Evolutionary conservation across 352 stramenopile species (phyloP).

Genomic region (Aphanomyces cochlioides): DNA sequence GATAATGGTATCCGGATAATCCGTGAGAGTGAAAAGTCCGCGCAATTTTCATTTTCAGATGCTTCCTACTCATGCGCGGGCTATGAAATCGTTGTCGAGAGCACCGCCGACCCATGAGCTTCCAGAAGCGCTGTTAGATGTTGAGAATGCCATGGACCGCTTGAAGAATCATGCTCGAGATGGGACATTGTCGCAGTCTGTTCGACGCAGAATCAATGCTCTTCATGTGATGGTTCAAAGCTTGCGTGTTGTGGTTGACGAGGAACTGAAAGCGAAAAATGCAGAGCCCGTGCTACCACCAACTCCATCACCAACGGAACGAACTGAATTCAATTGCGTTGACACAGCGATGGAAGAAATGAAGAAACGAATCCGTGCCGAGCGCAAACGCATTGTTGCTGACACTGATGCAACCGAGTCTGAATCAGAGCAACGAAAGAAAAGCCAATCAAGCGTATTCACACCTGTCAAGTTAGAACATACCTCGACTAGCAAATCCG

Average conservation of each 20-base stretch:
- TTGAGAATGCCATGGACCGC: slow-evolving; percentile 15
- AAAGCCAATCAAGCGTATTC: no score
- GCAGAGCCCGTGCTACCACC: background rate
- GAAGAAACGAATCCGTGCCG: slow-evolving; percentile 18
- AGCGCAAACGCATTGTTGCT: background rate
- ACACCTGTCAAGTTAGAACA: background rate
- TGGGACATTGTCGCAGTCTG: slow-evolving; percentile 10
- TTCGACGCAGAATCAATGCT: slow-evolving; percentile 15
- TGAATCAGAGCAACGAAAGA: background rate
- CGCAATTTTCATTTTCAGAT: slow-evolving; percentile 14
- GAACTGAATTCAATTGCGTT: slow-evolving; percentile 23
- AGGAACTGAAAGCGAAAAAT: no score
- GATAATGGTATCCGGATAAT: background rate
- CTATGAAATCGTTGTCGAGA: background rate
- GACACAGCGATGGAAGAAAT: slow-evolving; percentile 23
- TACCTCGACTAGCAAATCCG: background rate
- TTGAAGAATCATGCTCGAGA: slow-evolving; percentile 8
- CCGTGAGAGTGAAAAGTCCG: background rate
- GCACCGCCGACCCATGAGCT: slow-evolving; percentile 1
- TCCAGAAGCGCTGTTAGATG: slow-evolving; percentile 1
- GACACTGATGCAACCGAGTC: slow-evolving; percentile 27
- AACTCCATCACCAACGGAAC: background rate
- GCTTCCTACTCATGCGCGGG: background rate
- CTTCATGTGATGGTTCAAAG: slow-evolving; percentile 4
- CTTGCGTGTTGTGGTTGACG: slow-evolving; percentile 8